phyloP scores from a whole-genome alignment of 1,284 basidiomycete species.

The Ganoderma lingzhi region DNA sequence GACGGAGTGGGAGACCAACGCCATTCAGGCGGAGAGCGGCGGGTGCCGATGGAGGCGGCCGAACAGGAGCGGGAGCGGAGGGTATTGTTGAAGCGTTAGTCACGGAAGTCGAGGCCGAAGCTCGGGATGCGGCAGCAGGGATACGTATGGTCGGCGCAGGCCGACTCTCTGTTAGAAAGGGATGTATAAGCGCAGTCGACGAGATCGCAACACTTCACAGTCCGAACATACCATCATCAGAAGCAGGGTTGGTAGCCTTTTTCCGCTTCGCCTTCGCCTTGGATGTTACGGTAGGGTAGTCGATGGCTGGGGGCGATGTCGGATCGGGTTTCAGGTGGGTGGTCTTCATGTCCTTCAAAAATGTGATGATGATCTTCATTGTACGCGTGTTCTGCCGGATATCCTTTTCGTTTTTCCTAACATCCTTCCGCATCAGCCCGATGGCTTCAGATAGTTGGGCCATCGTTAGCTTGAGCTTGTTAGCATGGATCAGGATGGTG shows the following conservation, averaged over 20 bases:
- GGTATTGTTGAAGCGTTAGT: neutral
- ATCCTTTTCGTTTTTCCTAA: constrained; percentile 47
- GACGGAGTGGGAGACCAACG: constrained; percentile 1
- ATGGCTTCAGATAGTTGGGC: constrained; percentile 54
- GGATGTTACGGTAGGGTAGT: neutral
- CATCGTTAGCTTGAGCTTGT: constrained; percentile 47
- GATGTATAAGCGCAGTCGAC: neutral
- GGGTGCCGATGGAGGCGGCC: constrained; percentile 15
- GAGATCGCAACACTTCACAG: too few relatives aligned
- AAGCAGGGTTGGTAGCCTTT: neutral
- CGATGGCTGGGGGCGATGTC: constrained; percentile 1
- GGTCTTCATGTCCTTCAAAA: constrained; percentile 31
- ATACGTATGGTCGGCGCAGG: neutral
- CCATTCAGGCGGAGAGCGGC: constrained; percentile 2
- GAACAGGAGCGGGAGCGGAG: neutral
- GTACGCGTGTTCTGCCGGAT: constrained; percentile 38
- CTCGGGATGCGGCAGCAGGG: neutral
- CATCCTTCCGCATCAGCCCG: constrained; percentile 55
- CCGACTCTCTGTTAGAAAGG: neutral
- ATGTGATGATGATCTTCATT: constrained; percentile 34
- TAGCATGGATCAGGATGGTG: constrained; percentile 56
- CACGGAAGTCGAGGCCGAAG: neutral
- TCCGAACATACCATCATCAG: neutral
- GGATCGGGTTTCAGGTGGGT: constrained; percentile 28
- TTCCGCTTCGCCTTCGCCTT: constrained; percentile 7